A percentile compares a stretch with the other conserved stretches of the same genome.
These are phyloP conservation scores for Neopestalotiopsis clavispora DNA, from an alignment of 2,329 filamentous ascomycete genomes.

Conservation along the genomic window DNA sequence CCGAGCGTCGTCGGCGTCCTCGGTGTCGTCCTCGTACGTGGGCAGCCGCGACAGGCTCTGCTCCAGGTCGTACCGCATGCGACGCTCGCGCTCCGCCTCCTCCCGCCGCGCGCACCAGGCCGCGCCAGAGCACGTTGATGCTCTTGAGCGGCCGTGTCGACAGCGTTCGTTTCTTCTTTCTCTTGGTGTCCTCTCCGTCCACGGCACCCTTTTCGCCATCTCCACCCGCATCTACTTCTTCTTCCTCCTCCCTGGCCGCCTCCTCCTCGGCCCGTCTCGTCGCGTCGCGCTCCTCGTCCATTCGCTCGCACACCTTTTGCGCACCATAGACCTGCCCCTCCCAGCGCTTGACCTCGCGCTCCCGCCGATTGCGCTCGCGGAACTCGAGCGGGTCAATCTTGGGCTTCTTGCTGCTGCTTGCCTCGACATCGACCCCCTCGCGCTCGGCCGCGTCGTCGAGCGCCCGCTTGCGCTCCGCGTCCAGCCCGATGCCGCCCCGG, in stretches of 20 bases:
- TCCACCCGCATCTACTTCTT: conserved; percentile 16
- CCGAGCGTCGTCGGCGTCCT: conserved; percentile 73
- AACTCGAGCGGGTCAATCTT: conserved; percentile 74
- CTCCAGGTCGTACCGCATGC: conserved; percentile 69
- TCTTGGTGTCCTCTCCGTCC: conserved; percentile 26
- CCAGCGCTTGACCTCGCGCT: conserved; percentile 69
- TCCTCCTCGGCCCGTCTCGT: conserved; percentile 22
- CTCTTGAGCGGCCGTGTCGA: conserved; percentile 61
- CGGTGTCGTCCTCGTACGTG: conserved; percentile 69
- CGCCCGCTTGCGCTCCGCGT: conserved; percentile 82
- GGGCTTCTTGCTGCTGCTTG: conserved; percentile 55
- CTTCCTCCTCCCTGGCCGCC: conserved; percentile 19
- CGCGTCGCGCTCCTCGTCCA: conserved; percentile 63
- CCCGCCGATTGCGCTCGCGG: conserved; percentile 71
- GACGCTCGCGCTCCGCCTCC: conserved; percentile 70
- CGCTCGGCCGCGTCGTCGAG: conserved; percentile 65
- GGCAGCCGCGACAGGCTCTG: conserved; percentile 68
- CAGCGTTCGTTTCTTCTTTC: conserved; percentile 41
- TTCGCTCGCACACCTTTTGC: conserved; percentile 80
- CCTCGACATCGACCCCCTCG: conserved; percentile 30
- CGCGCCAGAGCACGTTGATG: conserved; percentile 81
- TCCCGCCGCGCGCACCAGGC: conserved; percentile 72
- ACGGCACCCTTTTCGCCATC: conserved; percentile 24
- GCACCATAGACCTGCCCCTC: conserved; percentile 77
- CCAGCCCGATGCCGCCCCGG: conserved; percentile 81